Percentiles rank a stretch among this genome's conserved stretches.
These are phyloP conservation scores for Patellaria atrata DNA, from an alignment of 495 filamentous ascomycete genomes.

Conservation along the genomic window DNA sequence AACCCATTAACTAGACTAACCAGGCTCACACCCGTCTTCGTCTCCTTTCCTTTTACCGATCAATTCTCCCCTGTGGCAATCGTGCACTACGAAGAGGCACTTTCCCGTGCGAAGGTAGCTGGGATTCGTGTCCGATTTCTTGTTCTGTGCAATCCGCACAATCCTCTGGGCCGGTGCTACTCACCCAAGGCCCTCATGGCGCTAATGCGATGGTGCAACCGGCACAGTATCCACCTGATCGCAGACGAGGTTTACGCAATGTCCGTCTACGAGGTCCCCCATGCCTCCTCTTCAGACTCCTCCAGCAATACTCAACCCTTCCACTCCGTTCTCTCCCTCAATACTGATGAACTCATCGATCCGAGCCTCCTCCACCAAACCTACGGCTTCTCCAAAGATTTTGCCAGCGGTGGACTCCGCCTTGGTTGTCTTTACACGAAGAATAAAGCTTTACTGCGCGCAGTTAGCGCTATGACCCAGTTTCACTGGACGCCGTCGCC, in stretches of 20 bases:
- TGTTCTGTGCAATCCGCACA: slow-evolving; percentile 46
- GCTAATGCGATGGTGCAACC: slow-evolving; percentile 39
- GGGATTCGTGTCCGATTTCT: slow-evolving; percentile 20
- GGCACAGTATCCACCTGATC: slow-evolving; percentile 42
- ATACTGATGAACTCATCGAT: slow-evolving; percentile 35
- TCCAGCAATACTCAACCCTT: slow-evolving; percentile 31
- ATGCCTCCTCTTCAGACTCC: background rate
- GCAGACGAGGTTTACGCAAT: slow-evolving; percentile 50
- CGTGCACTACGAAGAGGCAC: slow-evolving; percentile 11
- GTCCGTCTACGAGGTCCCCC: slow-evolving; percentile 31
- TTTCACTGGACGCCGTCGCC: slow-evolving; percentile 35
- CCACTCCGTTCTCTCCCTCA: slow-evolving; percentile 37
- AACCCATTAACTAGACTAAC: no score
- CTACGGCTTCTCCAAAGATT: slow-evolving; percentile 50
- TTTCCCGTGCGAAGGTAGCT: slow-evolving; percentile 4
- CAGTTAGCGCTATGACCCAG: slow-evolving; percentile 26
- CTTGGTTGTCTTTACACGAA: slow-evolving; percentile 40
- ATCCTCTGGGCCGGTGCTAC: slow-evolving; percentile 46
- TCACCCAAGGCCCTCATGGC: slow-evolving; percentile 31
- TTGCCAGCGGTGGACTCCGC: slow-evolving; percentile 40
- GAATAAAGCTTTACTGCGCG: slow-evolving; percentile 30
- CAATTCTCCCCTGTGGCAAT: slow-evolving; percentile 8
- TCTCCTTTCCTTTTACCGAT: slow-evolving; percentile 11
- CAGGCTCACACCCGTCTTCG: slow-evolving; percentile 10
- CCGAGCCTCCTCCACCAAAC: slow-evolving; percentile 39